A percentile compares a stretch with the other conserved stretches of the same genome.
Evolutionary conservation across 2,329 filamentous ascomycete genomes (phyloP).

Genomic region (Colletotrichum sublineola): DNA sequence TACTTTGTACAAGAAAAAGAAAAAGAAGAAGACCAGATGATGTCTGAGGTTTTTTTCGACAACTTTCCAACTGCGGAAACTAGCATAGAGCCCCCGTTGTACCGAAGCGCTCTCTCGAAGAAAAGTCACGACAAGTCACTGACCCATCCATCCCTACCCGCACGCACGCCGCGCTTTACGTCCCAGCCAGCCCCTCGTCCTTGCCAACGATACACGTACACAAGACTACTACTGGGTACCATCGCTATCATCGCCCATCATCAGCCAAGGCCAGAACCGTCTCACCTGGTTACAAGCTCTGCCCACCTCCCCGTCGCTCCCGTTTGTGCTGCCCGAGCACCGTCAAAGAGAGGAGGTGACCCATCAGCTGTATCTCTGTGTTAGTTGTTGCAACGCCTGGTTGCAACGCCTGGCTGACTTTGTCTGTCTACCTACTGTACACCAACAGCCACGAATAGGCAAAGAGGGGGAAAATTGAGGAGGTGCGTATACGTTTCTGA

Average conservation of each 20-base stretch:
- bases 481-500: too few relatives aligned
- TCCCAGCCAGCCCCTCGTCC: slow-evolving; percentile 4
- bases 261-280: slow-evolving; percentile 37
- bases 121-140: slow-evolving; percentile 1
- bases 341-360: background rate
- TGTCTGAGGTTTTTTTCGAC: slow-evolving; percentile 26
- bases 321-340: slow-evolving; percentile 27
- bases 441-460: background rate
- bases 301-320: slow-evolving; percentile 2
- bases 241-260: slow-evolving; percentile 23
- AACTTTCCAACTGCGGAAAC: slow-evolving; percentile 11
- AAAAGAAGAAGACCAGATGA: slow-evolving; percentile 13
- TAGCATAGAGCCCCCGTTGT: background rate
- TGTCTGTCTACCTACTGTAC: background rate
- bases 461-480: background rate
- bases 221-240: too few relatives aligned
- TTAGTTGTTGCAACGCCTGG: background rate
- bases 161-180: slow-evolving; percentile 3
- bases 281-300: slow-evolving; percentile 36
- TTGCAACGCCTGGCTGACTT: slow-evolving; percentile 1
- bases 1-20: too few relatives aligned
- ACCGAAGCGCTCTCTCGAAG: background rate
- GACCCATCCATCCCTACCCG: slow-evolving; percentile 6
- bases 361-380: slow-evolving; percentile 9
- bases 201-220: background rate